These are phyloP conservation scores for Meripilus lineatus DNA, from an alignment of 1,284 basidiomycete genomes.

Conservation along the genomic window DNA sequence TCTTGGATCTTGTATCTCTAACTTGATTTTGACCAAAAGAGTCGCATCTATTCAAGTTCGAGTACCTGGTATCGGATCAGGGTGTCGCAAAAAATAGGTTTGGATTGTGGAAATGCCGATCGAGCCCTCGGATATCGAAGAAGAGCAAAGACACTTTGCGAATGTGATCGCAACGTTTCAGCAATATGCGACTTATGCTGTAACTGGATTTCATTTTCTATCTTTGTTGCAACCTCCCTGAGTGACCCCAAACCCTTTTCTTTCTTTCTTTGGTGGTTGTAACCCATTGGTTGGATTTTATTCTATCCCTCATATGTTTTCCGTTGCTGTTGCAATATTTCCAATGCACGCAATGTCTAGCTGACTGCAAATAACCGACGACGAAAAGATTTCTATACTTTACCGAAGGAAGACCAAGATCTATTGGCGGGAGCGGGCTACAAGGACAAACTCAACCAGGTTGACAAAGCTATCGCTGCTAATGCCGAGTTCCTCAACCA, in stretches of 20 bases:
- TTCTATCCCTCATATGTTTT: not conserved
- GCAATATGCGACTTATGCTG: conserved; percentile 62
- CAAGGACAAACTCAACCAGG: conserved; percentile 58
- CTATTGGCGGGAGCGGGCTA: conserved; percentile 60
- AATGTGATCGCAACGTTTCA: conserved; percentile 66
- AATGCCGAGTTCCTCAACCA: conserved; percentile 66
- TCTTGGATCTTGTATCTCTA: too few species aligned
- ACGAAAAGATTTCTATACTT: conserved; percentile 62
- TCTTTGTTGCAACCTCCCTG: not conserved
- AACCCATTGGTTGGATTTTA: too few species aligned
- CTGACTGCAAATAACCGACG: conserved; percentile 73
- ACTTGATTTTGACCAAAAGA: too few species aligned
- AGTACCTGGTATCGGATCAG: too few species aligned
- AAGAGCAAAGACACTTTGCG: conserved; percentile 59
- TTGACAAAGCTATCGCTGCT: conserved; percentile 63
- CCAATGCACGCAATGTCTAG: too few species aligned
- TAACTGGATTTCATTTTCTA: conserved; percentile 26
- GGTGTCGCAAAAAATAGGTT: too few species aligned
- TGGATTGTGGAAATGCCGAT: conserved; percentile 26
- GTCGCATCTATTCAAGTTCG: too few species aligned
- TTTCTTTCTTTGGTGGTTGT: too few species aligned
- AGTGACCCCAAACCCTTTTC: not conserved
- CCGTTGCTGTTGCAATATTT: not conserved
- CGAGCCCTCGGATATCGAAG: conserved; percentile 26
- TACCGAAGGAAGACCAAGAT: conserved; percentile 56